These are phyloP conservation scores for Plasmodium gallinaceum DNA, from an alignment of 169 alveolate genomes.

Conservation along the genomic window DNA sequence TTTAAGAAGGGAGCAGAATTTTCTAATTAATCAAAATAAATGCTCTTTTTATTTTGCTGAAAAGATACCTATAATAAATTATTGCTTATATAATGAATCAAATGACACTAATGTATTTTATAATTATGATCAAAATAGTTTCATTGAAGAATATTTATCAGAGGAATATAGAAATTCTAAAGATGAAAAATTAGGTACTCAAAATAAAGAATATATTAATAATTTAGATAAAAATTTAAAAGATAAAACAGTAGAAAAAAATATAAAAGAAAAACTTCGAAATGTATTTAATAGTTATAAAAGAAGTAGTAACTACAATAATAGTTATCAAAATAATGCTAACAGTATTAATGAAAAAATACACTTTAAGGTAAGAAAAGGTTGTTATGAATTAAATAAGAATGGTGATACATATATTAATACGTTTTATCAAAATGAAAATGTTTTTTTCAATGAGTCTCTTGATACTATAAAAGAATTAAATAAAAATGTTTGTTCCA, in stretches of 20 bases:
- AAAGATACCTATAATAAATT: slow-evolving; percentile 38
- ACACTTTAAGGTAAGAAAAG: too few species aligned
- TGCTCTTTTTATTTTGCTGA: slow-evolving; percentile 19
- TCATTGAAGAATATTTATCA: slow-evolving; percentile 14
- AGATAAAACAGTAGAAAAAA: slow-evolving; percentile 5
- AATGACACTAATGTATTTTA: slow-evolving; percentile 2
- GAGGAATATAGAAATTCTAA: background rate
- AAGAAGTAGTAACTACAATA: background rate
- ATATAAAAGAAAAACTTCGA: background rate
- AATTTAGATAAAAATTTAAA: slow-evolving; percentile 1
- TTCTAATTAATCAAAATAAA: slow-evolving; percentile 13
- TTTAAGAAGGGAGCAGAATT: slow-evolving; percentile 46
- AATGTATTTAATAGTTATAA: background rate
- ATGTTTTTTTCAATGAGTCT: slow-evolving; percentile 4
- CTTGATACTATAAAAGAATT: slow-evolving; percentile 12
- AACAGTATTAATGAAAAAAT: too few species aligned
- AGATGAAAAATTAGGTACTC: background rate
- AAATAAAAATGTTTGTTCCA: slow-evolving; percentile 2
- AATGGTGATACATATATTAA: slow-evolving; percentile 1
- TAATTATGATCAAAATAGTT: background rate
- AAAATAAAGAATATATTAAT: background rate
- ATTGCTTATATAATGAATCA: slow-evolving; percentile 36
- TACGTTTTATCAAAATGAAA: background rate
- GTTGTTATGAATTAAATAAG: background rate
- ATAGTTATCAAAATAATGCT: background rate